Evolutionary conservation across 257 asterid genomes (phyloP).

Genomic region (Jasminum sambac): DNA sequence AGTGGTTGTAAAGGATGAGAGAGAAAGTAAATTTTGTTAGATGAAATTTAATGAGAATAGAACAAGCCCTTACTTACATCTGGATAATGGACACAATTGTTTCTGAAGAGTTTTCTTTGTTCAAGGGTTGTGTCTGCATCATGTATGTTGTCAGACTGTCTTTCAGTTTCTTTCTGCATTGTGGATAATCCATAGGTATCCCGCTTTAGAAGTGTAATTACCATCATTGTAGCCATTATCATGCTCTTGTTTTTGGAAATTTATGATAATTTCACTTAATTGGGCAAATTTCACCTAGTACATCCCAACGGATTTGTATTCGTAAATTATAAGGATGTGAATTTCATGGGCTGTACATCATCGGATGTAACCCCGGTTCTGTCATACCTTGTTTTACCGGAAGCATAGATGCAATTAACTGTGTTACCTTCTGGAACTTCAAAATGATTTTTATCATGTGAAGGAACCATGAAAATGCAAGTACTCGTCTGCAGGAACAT

Average conservation of each 20-base stretch:
- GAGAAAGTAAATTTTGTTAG: too few species aligned
- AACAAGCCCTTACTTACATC: too few species aligned
- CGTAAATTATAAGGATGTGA: background rate
- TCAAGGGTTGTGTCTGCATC: slow-evolving; percentile 3
- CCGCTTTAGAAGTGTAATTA: too few species aligned
- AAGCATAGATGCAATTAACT: slow-evolving; percentile 3
- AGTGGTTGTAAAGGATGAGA: too few species aligned
- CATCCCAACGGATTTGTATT: background rate
- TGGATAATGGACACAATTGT: background rate
- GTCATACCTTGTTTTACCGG: slow-evolving; percentile 8
- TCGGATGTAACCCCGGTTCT: too few species aligned
- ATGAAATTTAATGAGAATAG: too few species aligned
- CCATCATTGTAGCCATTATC: background rate
- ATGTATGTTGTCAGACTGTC: background rate
- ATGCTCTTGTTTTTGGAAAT: slow-evolving; percentile 4
- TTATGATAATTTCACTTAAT: slow-evolving; percentile 1
- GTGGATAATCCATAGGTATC: background rate
- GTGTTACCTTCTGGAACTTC: slow-evolving; percentile 15
- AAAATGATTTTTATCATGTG: slow-evolving; percentile 11
- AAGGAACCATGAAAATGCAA: slow-evolving; percentile 12
- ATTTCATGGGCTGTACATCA: slow-evolving; percentile 8
- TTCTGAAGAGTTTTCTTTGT: slow-evolving; percentile 16
- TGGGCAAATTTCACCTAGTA: slow-evolving; percentile 9
- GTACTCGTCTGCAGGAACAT: slow-evolving; percentile 59
- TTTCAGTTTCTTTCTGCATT: background rate